Base-by-base conservation (phyloP, 495 filamentous ascomycete genomes). In the Aspergillus sclerotiicarbonarius region DNA sequence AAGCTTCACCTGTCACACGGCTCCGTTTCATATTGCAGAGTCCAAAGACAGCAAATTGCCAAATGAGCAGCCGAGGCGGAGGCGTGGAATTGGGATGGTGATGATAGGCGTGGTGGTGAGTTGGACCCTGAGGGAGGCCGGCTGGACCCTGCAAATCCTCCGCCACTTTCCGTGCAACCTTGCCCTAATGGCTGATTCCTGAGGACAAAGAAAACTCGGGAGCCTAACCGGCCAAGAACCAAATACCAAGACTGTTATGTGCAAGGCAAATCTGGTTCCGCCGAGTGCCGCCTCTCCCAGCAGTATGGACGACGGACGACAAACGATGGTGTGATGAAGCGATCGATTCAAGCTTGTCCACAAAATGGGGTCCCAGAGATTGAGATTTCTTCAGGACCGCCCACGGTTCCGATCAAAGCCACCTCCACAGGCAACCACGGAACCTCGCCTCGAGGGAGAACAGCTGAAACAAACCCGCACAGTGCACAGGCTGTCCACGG, bases 141-240 rank as follows among this genome's bases (percentile, higher is more conserved):
- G 19, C 21, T 49, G 47, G 47, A 50, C 47, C 47, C 47, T 50
- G 47, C 31, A 29, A 50, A 50, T 50, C 47, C 47, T 18, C 6
- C 46, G 46, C 13, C 20, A n/a, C 29, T 25, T 20, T 13, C 20
- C 29, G 29, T 31, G 15, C 47, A 31, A 31, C 47, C 25, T 25
- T 2, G 25, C 25, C 29, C 47, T 30, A 50, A 16, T 31, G 45
- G 35, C 13, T n/a, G 6, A 13, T 41, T n/a, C n/a, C 37, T 6
- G n/a, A n/a, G 37, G 21, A 49, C 13, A 31, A 30, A 30, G 29
- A 49, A 18, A 54, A 54, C 19, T 30, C 41, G 41, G 53, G 25
- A 54, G 53, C 53, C 53, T 54, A 50, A 32, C 15, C 29, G 8
- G 47, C 4, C 47, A 16, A 31, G 47, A 32, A 50, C 16, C n/a